These are phyloP conservation scores for Vigna trinervia DNA, from an alignment of 306 rosid genomes.

Conservation along the genomic window DNA sequence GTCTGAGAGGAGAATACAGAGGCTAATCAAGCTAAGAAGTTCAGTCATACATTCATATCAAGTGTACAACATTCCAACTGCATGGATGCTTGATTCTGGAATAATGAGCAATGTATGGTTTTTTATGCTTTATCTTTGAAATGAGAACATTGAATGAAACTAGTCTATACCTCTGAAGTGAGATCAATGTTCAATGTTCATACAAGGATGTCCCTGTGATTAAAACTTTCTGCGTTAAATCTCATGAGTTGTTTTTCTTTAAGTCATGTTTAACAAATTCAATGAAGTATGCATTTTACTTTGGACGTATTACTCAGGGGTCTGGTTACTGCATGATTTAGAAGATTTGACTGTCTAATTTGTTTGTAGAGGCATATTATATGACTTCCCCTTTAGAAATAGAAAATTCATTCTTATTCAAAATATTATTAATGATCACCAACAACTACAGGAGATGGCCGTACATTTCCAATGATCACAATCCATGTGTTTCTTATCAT, in stretches of 20 bases:
- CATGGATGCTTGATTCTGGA: slow-evolving; percentile 97
- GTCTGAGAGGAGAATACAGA: slow-evolving; percentile 81
- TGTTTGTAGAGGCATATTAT: not conserved
- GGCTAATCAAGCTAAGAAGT: slow-evolving; percentile 65
- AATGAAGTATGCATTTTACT: slow-evolving; percentile 13
- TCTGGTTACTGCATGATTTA: slow-evolving; percentile 17
- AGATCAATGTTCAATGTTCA: slow-evolving; percentile 16
- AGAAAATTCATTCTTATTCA: not conserved
- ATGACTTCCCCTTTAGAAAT: not conserved
- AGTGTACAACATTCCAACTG: slow-evolving; percentile 70
- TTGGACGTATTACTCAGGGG: not conserved
- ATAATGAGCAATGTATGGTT: slow-evolving; percentile 65
- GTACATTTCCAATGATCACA: not conserved
- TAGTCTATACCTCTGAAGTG: not conserved
- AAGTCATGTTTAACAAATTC: slow-evolving; percentile 10
- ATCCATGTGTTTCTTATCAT: not conserved
- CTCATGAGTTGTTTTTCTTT: not conserved
- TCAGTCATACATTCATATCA: slow-evolving; percentile 69
- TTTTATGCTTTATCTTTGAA: slow-evolving; percentile 16
- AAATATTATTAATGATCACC: not conserved
- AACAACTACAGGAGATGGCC: not conserved
- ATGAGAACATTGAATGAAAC: slow-evolving; percentile 3
- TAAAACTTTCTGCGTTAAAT: not conserved
- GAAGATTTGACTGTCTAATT: not conserved
- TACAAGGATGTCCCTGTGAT: not conserved